Base-by-base conservation (phyloP, 345 rosid species). In the Eucalyptus curtisii region DNA sequence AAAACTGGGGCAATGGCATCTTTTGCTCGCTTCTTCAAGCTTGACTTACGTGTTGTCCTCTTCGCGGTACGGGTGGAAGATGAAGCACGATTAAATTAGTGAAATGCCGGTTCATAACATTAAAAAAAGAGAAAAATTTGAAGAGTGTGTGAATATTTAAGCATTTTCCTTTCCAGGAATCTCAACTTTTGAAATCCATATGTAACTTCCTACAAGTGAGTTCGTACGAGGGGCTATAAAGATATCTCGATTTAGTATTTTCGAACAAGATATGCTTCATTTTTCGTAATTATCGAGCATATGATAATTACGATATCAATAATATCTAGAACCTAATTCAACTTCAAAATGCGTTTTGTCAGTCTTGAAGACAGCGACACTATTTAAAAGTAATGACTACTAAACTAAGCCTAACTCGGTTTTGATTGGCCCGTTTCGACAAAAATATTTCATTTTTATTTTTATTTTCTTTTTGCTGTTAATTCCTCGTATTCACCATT, bases 171-270 rank as follows among this genome's bases (percentile, higher is more conserved):
- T 76, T 20, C 25, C 47, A 37, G 5, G 76, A 64, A n/a, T 64
- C 19, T 64, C 20, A n/a, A 64, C 5, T n/a, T n/a, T 64, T n/a
- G 1, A 64, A 64, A 16, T 64, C 1, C 9, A n/a, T 0, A 19
- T 7, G 55, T 52, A 4, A 19, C 55, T 52, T 52, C 4, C 2
- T 37, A 4, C 2, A 0, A 17, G 8, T 76, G 1, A 71, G 7
- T 9, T 33, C 4, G 1, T 19, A 37, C 0, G 3, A 33, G 3
- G 2, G 0, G 4, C 2, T 33, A 1, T 71, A 22, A 76, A 19
- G 1, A 37, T 0, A 12, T 19, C 15, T 20, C 5, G 47, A 37
- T 76, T 33, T 76, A 37, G 27, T 76, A 37, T 37, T 1, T 76
- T 71, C 1, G 8, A 71, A 20, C 7, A 37, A 37, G 1, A 33